Evolutionary conservation across 768 basidiomycete genomes (phyloP), one percentile per base, ranked within the genome.

Genomic region (Leccinellum rugosiceps): DNA sequence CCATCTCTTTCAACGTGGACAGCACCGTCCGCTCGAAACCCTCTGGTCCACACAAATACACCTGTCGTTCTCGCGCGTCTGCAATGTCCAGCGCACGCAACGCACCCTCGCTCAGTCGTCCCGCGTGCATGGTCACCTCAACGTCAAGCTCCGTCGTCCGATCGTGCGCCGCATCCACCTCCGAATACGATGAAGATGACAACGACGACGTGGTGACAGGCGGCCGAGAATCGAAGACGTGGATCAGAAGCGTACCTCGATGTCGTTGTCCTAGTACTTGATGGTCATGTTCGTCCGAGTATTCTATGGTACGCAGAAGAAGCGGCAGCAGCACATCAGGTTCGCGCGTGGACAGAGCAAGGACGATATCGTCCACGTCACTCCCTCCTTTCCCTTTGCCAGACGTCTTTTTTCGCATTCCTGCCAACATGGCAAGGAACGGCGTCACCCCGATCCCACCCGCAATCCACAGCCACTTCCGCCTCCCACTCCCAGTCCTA

Each of bases 361-460:
- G 71, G 0, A 69, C 63, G 38, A 87, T 75, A 55, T 83, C 75
- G 26, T 67, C 64, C 28, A 6, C 10, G 11, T n/a, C 34, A 11
- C n/a, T 9, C 3, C n/a, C 44, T 3, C 31, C 3, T 8, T 26
- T 11, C 0, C 2, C 21, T 17, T 41, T 48, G 21, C 32, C 19
- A n/a, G 19, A 43, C 17, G 11, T 19, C 10, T 21, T 44, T 38
- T 53, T 52, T 26, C 49, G 38, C 52, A 64, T 28, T 53, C 65
- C 28, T 52, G 53, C 50, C 4, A 86, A 70, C 83, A 86, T 83
- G 31, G 78, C 79, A 30, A 88, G 66, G 70, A 85, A 88, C 0
- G 85, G 85, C 15, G 86, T 87, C 47, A 87, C 57, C 3, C 86
- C 86, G 53, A 87, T 86, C 1, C 86, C 85, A 21, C 84, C 84